Percentiles rank a stretch among this genome's conserved stretches.
phyloP scores from a whole-genome alignment of 352 stramenopile genomes.

The Phytophthora quininea region DNA sequence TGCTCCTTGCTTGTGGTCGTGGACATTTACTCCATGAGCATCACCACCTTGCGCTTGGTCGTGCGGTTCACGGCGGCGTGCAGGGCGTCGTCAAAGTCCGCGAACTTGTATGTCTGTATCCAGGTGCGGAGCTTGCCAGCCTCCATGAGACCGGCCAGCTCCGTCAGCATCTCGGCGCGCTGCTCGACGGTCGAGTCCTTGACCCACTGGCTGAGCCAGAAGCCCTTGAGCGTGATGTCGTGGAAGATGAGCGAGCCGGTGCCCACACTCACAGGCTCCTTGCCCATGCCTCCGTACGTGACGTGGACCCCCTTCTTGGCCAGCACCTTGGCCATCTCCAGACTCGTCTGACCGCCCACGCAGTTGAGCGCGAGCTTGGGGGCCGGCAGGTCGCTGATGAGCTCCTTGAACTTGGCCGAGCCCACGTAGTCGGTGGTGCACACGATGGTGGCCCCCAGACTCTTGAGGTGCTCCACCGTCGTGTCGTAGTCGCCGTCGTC shows the following conservation, averaged over 20 bases:
- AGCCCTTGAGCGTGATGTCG: constrained; percentile 88
- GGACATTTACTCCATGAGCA: constrained; percentile 75
- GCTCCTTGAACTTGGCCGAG: constrained; percentile 84
- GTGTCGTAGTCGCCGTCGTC: constrained; percentile 83
- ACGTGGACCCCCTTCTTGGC: constrained; percentile 81
- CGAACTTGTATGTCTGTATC: constrained; percentile 89
- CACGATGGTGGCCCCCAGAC: constrained; percentile 78
- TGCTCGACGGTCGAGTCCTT: constrained; percentile 69
- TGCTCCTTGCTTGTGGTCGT: too few species aligned
- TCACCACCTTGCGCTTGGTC: constrained; percentile 85
- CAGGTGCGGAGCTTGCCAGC: constrained; percentile 79
- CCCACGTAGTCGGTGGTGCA: constrained; percentile 75
- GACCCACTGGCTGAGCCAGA: constrained; percentile 88
- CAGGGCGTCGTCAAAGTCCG: constrained; percentile 82
- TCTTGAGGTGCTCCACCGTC: constrained; percentile 81
- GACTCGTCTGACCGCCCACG: constrained; percentile 72
- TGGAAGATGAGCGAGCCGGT: constrained; percentile 85
- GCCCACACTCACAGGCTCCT: constrained; percentile 68
- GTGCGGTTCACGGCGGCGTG: constrained; percentile 73
- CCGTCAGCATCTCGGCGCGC: constrained; percentile 66
- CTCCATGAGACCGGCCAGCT: constrained; percentile 73
- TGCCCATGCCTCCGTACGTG: constrained; percentile 84
- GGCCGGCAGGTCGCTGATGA: constrained; percentile 80
- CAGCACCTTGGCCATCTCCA: constrained; percentile 72
- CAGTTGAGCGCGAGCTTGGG: constrained; percentile 88